A percentile compares a stretch with the other conserved stretches of the same genome.
Evolutionary conservation across 495 filamentous ascomycete species (phyloP).

Genomic region (Cryomyces minteri): DNA sequence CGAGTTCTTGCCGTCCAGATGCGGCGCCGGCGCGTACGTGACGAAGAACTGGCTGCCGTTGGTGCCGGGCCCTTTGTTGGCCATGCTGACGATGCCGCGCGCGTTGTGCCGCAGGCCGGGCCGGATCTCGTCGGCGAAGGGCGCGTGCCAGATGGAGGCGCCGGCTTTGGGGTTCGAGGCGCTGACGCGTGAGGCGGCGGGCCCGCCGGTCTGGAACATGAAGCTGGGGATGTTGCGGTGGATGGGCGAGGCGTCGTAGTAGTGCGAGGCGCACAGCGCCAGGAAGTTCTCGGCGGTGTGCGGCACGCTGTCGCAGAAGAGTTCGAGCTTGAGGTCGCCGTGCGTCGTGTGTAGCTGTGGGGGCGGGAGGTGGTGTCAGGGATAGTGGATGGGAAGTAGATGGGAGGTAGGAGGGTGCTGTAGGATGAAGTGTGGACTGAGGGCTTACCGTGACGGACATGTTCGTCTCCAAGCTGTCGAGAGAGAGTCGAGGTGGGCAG

Average conservation of each 20-base stretch:
- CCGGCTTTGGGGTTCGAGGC: constrained; percentile 37
- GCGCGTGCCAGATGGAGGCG: constrained; percentile 64
- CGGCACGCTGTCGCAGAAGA: constrained; percentile 89
- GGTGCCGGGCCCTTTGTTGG: constrained; percentile 62
- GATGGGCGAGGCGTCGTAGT: constrained; percentile 79
- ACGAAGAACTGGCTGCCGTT: constrained; percentile 97
- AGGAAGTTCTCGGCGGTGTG: constrained; percentile 94
- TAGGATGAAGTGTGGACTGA: not conserved
- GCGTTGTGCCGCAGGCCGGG: constrained; percentile 71
- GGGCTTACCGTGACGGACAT: constrained; percentile 19
- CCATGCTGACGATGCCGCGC: constrained; percentile 83
- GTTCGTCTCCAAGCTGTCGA: no score
- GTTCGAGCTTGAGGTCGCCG: constrained; percentile 86
- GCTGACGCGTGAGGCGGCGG: constrained; percentile 29
- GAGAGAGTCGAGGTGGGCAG: no score
- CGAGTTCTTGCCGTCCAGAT: constrained; percentile 90
- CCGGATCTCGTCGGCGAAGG: constrained; percentile 85
- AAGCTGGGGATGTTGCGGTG: constrained; percentile 76
- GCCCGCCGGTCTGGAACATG: constrained; percentile 83
- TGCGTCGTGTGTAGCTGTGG: constrained; percentile 67
- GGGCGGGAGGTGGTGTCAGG: constrained; percentile 2
- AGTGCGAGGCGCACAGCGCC: constrained; percentile 75
- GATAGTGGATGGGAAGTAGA: not conserved
- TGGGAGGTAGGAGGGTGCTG: not conserved
- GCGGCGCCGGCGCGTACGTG: constrained; percentile 64